phyloP scores from a whole-genome alignment of 177 flowering plant genomes.

The Vitis hybrid region DNA sequence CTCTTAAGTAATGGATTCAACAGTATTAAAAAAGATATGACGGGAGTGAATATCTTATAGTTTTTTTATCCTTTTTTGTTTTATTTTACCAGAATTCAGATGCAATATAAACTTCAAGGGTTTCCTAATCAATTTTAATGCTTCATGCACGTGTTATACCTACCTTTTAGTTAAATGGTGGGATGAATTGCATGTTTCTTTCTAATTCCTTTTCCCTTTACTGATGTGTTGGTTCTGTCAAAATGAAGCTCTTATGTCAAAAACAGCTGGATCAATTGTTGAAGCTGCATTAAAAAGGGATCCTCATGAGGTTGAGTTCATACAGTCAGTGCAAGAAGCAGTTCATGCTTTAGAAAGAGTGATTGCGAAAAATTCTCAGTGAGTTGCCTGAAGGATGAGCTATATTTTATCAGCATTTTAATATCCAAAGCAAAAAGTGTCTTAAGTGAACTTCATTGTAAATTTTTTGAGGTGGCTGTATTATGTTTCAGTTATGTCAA shows the following conservation, averaged over 20 bases:
- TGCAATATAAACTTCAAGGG: not conserved
- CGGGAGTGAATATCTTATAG: not conserved
- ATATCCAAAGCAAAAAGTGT: not conserved
- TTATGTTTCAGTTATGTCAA: slow-evolving; percentile 71
- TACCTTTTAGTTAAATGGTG: not conserved
- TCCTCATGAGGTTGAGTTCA: slow-evolving; percentile 91
- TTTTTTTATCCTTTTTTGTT: not conserved
- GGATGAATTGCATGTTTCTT: not conserved
- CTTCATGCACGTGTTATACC: not conserved
- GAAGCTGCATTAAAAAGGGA: slow-evolving; percentile 95
- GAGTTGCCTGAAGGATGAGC: slow-evolving; percentile 31
- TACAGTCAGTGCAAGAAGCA: slow-evolving; percentile 90
- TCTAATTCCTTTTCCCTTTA: not conserved
- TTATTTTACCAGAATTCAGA: too few species aligned
- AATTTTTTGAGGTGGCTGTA: slow-evolving; percentile 14
- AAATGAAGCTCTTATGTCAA: slow-evolving; percentile 83
- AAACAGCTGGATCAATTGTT: slow-evolving; percentile 91
- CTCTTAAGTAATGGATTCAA: not conserved
- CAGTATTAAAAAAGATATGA: not conserved
- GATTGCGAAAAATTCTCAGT: slow-evolving; percentile 91
- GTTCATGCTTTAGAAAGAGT: slow-evolving; percentile 95
- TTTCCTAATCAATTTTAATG: not conserved
- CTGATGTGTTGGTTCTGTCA: slow-evolving; percentile 11
- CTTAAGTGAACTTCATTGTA: not conserved
- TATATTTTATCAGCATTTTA: not conserved